A percentile compares a stretch with the other conserved stretches of the same genome.
phyloP scores from a whole-genome alignment of 768 basidiomycete species.

The Russula griseocarnosa region DNA sequence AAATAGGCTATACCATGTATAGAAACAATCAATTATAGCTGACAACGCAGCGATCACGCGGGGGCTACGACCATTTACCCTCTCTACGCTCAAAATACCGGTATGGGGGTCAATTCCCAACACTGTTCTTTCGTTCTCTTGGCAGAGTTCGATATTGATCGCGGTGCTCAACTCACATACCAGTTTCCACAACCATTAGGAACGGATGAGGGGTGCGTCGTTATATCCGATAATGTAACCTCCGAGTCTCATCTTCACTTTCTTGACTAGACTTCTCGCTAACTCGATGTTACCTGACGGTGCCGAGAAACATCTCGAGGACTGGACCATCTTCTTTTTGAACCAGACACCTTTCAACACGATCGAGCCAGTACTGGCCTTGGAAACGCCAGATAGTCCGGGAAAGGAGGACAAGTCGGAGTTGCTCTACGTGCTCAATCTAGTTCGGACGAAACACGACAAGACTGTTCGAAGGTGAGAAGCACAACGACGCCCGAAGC shows the following conservation, averaged over 20 bases:
- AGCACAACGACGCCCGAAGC: constrained; percentile 1
- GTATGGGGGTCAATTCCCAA: constrained; percentile 60
- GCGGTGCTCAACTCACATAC: constrained; percentile 89
- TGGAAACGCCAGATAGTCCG: constrained; percentile 48
- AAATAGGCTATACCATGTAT: constrained; percentile 9
- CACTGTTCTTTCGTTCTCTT: constrained; percentile 91
- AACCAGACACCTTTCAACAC: constrained; percentile 90
- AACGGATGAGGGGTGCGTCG: constrained; percentile 83
- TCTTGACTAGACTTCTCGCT: constrained; percentile 67
- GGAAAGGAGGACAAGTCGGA: constrained; percentile 40
- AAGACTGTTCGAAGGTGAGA: constrained; percentile 71
- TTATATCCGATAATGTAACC: not conserved
- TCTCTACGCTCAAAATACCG: not conserved
- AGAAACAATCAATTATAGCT: not conserved
- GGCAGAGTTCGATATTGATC: constrained; percentile 98
- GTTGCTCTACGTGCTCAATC: constrained; percentile 82
- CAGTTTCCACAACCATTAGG: constrained; percentile 95
- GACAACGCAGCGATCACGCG: too few species aligned
- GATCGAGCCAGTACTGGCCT: constrained; percentile 74
- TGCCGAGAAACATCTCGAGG: constrained; percentile 89
- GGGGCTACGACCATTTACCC: not conserved
- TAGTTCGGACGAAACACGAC: constrained; percentile 90
- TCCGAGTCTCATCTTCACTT: not conserved
- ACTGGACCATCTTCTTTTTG: constrained; percentile 98
- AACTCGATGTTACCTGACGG: constrained; percentile 99